Evolutionary conservation across 257 asterid genomes (phyloP).

Genomic region (Solanum clarkiae): DNA sequence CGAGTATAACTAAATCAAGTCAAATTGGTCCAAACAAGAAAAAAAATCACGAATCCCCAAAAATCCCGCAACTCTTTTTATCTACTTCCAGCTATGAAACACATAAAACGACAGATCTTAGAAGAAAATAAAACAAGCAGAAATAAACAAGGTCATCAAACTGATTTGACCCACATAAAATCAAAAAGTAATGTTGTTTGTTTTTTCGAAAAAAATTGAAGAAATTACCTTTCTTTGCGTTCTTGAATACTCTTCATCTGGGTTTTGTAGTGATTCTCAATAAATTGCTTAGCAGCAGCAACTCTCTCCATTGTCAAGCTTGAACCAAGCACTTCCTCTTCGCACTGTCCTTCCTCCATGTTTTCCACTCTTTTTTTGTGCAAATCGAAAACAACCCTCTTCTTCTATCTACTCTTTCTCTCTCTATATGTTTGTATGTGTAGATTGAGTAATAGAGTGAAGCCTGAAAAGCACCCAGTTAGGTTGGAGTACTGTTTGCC

Average conservation of each 20-base stretch:
- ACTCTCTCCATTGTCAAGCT: conserved; percentile 95
- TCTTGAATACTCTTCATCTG: conserved; percentile 96
- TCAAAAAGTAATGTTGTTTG: not conserved
- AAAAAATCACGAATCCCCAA: not conserved
- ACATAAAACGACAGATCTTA: conserved; percentile 6
- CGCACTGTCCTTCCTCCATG: conserved; percentile 42
- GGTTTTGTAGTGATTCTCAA: conserved; percentile 92
- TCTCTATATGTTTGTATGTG: not conserved
- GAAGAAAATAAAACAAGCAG: not conserved
- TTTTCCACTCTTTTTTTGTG: not conserved
- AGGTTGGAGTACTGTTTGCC: conserved; percentile 7
- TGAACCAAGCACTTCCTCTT: conserved; percentile 74
- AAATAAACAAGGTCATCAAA: not conserved
- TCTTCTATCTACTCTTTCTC: conserved; percentile 5
- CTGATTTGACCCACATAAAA: not conserved
- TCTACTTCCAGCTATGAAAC: not conserved
- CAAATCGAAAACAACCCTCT: not conserved
- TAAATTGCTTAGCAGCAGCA: conserved; percentile 95
- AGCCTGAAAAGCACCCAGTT: not conserved
- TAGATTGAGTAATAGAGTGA: not conserved
- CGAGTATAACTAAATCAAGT: not conserved
- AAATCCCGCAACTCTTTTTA: not conserved
- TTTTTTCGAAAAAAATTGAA: not conserved
- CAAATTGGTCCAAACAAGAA: not conserved
- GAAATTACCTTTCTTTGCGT: conserved; percentile 66